A percentile compares a stretch with the other conserved stretches of the same genome.
Conservation (phyloP, 495 filamentous ascomycete species). For the Lasiosphaeria hispida region DNA sequence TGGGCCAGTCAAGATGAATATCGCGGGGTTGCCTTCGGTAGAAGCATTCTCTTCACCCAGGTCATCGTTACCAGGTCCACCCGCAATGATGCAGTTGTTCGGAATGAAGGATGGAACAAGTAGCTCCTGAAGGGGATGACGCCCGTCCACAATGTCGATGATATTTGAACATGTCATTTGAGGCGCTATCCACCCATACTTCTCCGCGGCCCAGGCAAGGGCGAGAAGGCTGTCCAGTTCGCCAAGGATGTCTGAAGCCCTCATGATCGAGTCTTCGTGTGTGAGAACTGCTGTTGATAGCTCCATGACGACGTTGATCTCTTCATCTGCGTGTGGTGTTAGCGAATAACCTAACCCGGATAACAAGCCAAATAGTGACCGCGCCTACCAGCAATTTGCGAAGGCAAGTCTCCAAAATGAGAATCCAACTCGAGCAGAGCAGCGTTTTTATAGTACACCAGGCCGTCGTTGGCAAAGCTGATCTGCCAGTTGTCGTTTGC, state of each 20-base stretch:
- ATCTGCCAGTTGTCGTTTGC: constrained; percentile 66
- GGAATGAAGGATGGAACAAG: constrained; percentile 82
- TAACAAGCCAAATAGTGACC: neutral
- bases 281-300: constrained; percentile 70
- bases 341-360: neutral
- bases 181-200: constrained; percentile 70
- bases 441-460: constrained; percentile 83
- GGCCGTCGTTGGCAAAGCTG: constrained; percentile 69
- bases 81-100: constrained; percentile 70
- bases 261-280: constrained; percentile 63
- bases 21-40: constrained; percentile 51
- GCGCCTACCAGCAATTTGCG: constrained; percentile 70
- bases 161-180: constrained; percentile 68
- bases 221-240: constrained; percentile 89
- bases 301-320: constrained; percentile 84
- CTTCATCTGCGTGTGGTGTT: constrained; percentile 59
- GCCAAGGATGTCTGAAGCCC: constrained; percentile 73
- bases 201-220: constrained; percentile 71
- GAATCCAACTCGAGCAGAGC: constrained; percentile 82
- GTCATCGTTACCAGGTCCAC: constrained; percentile 51
- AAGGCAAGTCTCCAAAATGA: constrained; percentile 80
- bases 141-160: constrained; percentile 75
- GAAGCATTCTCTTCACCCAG: neutral
- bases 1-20: constrained; percentile 84
- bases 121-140: constrained; percentile 87